Percentiles rank a stretch among this genome's conserved stretches.
phyloP scores from a whole-genome alignment of 2,329 filamentous ascomycete species.

The Gaeumannomyces tritici region DNA sequence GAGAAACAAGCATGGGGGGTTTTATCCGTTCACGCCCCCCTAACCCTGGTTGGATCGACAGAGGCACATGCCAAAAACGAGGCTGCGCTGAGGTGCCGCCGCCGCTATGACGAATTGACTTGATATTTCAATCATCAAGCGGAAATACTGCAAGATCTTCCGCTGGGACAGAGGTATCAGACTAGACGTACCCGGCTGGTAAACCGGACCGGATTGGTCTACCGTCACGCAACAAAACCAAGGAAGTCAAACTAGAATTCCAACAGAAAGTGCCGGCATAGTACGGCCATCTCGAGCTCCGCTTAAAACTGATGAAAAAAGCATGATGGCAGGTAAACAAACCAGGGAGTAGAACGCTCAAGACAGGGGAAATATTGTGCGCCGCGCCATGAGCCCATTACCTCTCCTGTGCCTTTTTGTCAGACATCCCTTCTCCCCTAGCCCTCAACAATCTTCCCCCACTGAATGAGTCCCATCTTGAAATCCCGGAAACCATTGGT shows the following conservation, averaged over 20 bases:
- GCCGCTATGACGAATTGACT: background rate
- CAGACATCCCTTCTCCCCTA: background rate
- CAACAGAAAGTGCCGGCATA: background rate
- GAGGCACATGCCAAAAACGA: background rate
- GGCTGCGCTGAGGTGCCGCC: background rate
- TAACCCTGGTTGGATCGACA: background rate
- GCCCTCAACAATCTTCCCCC: background rate
- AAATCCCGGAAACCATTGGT: background rate
- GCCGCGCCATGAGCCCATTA: too few relatives aligned
- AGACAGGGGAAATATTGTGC: background rate
- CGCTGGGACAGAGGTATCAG: too few relatives aligned
- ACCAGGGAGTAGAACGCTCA: background rate
- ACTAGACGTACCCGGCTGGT: too few relatives aligned
- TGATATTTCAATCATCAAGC: background rate
- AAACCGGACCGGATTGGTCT: too few relatives aligned
- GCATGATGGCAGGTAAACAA: background rate
- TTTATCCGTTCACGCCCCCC: background rate
- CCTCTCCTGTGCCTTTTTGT: background rate
- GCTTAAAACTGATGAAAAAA: background rate
- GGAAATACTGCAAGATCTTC: too few relatives aligned
- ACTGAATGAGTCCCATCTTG: background rate
- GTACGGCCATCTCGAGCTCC: background rate
- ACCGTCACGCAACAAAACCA: background rate
- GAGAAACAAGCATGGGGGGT: background rate
- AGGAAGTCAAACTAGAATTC: background rate